A percentile compares a stretch with the other conserved stretches of the same genome.
Evolutionary conservation across 2,329 filamentous ascomycete genomes (phyloP).

Genomic region (Trichoderma simmonsii): DNA sequence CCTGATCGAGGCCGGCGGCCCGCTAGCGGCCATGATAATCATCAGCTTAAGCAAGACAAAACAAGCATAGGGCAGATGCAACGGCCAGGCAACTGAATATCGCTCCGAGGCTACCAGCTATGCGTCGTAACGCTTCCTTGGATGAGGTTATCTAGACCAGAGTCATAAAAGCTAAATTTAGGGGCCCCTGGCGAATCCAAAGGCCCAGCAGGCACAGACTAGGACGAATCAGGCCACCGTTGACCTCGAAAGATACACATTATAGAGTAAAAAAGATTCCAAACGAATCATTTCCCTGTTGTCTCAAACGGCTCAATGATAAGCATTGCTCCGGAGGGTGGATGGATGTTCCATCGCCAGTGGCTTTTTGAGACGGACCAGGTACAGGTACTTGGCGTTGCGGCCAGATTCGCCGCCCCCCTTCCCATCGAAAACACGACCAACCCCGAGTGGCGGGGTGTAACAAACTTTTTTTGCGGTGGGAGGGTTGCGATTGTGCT

Average conservation of each 20-base stretch:
- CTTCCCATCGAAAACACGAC: slow-evolving; percentile 9
- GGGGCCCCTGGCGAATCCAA: neutral
- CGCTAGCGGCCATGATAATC: slow-evolving; percentile 3
- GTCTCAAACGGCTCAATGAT: neutral
- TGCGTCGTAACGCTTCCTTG: neutral
- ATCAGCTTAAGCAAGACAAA: neutral
- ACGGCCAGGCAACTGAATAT: neutral
- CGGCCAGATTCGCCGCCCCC: neutral
- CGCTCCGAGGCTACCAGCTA: neutral
- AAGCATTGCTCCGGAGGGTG: neutral
- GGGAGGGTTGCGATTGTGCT: slow-evolving; percentile 1
- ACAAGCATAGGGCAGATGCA: neutral
- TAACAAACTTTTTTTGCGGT: slow-evolving; percentile 12
- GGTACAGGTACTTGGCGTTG: slow-evolving; percentile 1
- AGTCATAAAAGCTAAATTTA: neutral
- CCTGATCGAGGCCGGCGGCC: slow-evolving; percentile 3
- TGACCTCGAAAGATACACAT: neutral
- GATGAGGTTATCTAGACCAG: neutral
- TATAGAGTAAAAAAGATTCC: neutral
- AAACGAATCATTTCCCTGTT: neutral
- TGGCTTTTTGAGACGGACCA: neutral
- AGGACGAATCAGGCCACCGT: neutral
- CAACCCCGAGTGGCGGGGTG: slow-evolving; percentile 7
- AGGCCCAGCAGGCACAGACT: neutral
- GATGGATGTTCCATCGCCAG: neutral